Conservation (phyloP, 2,329 filamentous ascomycete genomes). For the Didymella segeticola region DNA sequence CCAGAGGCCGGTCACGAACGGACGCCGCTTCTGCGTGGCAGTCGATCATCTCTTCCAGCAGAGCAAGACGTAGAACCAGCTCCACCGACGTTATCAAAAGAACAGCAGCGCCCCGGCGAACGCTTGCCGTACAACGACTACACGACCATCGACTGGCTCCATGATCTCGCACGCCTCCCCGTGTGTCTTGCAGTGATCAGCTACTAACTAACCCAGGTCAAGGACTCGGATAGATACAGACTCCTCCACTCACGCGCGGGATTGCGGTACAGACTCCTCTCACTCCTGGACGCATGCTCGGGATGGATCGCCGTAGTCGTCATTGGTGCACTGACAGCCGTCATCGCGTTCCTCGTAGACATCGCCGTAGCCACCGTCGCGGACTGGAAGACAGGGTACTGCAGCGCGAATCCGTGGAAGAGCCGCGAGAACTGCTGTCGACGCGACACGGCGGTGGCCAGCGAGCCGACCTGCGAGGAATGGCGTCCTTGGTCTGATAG, state of each 20-base stretch:
- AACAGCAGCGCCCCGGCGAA: slow-evolving; percentile 60
- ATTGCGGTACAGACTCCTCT: slow-evolving; percentile 50
- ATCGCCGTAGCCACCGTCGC: slow-evolving; percentile 61
- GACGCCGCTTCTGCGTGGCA: slow-evolving; percentile 43
- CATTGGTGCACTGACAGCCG: slow-evolving; percentile 62
- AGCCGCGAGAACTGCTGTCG: slow-evolving; percentile 61
- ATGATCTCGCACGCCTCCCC: slow-evolving; percentile 57
- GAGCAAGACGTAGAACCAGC: slow-evolving; percentile 51
- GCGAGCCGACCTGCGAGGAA: slow-evolving; percentile 46
- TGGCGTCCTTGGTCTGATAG: slow-evolving; percentile 55
- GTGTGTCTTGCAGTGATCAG: background rate
- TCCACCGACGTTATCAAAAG: slow-evolving; percentile 55
- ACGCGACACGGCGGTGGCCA: background rate
- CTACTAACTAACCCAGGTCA: slow-evolving; percentile 51
- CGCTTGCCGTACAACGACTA: slow-evolving; percentile 67
- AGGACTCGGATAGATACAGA: slow-evolving; percentile 63
- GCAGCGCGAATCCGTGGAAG: slow-evolving; percentile 53
- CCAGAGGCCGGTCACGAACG: slow-evolving; percentile 41
- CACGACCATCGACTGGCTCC: slow-evolving; percentile 68
- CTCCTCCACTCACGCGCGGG: slow-evolving; percentile 53
- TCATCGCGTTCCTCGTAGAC: slow-evolving; percentile 63
- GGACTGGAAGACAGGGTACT: slow-evolving; percentile 66
- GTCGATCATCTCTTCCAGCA: slow-evolving; percentile 44
- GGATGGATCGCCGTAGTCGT: slow-evolving; percentile 64
- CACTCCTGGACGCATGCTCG: slow-evolving; percentile 58